Base-by-base conservation (phyloP, 805 yeast species). In the Spathaspora gorwiae region DNA sequence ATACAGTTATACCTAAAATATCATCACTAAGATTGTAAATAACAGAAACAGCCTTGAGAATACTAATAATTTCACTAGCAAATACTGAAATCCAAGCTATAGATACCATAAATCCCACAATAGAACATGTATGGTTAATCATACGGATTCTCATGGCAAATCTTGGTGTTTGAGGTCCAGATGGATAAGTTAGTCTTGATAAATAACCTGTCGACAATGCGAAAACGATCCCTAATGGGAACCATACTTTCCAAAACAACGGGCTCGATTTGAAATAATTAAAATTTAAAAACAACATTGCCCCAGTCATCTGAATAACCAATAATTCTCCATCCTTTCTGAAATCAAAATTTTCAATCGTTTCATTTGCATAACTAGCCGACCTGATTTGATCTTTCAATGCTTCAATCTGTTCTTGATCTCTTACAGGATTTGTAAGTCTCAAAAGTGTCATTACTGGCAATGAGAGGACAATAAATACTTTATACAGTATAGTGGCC, bases 1-100 rank as follows among this genome's bases (percentile, higher is more conserved):
- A 86, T 0, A 92, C 73, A 0, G 98, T 92, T 9, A 90, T 66
- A 0, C 99, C 99, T 26, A 92, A 65, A 10, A 90, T 75, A 3
- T 90, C 89, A 48, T 88, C 94, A 8, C 89, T 79, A 7, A 92
- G 64, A 26, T 78, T 61, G 42, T 79, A 77, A 0, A 82, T 68
- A 1, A 78, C 68, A 0, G 90, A 83, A 46, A 87, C 59, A 15
- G 83, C 70, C 43, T 81, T 78, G 39, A 92, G 62, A 1, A 83
- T 69, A 2, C 73, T 73, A 35, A 92, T 84, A 11, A 90, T 79
- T 50, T 83, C 87, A 3, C 79, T 75, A 1, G 95, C 92, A 35
- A 85, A 74, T 1, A 75, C 54, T 0, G 94, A 74, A 10, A 90
- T 83, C 79, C 89, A 81, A 1, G 80, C 59, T 2, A 92, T 69